Percentiles rank a stretch among this genome's conserved stretches.
Conservation (phyloP, 441 rosid genomes). For the Brassica hybrid region DNA sequence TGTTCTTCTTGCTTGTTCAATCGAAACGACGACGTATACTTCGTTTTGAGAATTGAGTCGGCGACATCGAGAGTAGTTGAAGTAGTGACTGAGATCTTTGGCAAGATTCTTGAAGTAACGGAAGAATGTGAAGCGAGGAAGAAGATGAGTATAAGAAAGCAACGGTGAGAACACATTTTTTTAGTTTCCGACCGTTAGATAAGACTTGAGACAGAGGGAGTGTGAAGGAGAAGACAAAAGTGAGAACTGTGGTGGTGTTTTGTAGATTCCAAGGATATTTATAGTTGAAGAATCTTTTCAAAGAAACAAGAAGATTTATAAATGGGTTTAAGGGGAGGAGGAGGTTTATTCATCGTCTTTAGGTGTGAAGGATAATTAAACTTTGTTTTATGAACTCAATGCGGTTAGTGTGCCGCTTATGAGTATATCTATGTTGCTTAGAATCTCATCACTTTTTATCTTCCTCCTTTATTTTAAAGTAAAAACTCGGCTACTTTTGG, state of each 20-base stretch:
- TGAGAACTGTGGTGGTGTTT: constrained; percentile 25
- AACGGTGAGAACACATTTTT: constrained; percentile 30
- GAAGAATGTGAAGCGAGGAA: constrained; percentile 36
- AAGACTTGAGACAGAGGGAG: not conserved
- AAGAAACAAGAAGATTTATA: constrained; percentile 16
- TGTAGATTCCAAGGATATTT: constrained; percentile 36
- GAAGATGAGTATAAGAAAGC: constrained; percentile 29
- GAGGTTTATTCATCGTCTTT: constrained; percentile 44
- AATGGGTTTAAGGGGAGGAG: constrained; percentile 29
- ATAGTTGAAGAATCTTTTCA: not conserved
- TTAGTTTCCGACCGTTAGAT: constrained; percentile 41
- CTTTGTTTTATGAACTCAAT: constrained; percentile 36
- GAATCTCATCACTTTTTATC: constrained; percentile 22
- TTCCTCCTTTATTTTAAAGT: constrained; percentile 1
- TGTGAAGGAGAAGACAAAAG: constrained; percentile 31
- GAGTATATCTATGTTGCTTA: constrained; percentile 20
- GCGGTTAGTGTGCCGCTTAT: constrained; percentile 40
- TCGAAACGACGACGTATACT: constrained; percentile 27
- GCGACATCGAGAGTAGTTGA: constrained; percentile 51
- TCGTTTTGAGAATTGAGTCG: constrained; percentile 48
- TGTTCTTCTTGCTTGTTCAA: constrained; percentile 38
- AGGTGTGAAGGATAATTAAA: constrained; percentile 31
- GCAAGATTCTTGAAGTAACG: constrained; percentile 43
- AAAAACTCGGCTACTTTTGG: constrained; percentile 16
- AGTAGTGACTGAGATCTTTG: constrained; percentile 10